phyloP scores from a whole-genome alignment of 352 stramenopile genomes.

The Pythium sukuiense region DNA sequence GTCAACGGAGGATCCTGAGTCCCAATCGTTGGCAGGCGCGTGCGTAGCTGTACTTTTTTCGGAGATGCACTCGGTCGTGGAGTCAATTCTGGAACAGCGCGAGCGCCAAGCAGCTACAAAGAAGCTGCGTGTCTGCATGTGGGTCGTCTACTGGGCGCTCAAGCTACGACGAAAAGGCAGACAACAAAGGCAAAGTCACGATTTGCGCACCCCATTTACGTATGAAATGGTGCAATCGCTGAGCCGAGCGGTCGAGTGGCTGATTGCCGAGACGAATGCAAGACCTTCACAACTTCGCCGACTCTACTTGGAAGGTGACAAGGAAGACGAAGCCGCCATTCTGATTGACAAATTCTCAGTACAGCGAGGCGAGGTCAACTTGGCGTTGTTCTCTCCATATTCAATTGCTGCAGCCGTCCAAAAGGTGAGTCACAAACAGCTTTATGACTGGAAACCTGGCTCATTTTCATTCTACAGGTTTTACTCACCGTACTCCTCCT shows the following conservation, averaged over 20 bases:
- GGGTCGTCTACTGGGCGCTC: constrained; percentile 1
- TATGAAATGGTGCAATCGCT: background rate
- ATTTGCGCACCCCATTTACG: background rate
- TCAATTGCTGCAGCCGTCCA: constrained; percentile 17
- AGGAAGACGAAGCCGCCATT: constrained; percentile 11
- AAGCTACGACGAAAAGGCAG: background rate
- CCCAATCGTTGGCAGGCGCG: background rate
- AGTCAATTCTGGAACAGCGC: background rate
- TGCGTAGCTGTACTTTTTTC: constrained; percentile 2
- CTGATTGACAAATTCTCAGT: constrained; percentile 9
- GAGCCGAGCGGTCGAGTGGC: constrained; percentile 6
- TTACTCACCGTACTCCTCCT: background rate
- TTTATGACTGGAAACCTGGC: too few species aligned
- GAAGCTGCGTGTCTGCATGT: background rate
- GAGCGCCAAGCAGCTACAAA: background rate
- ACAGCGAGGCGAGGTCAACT: background rate
- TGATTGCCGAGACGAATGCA: constrained; percentile 18
- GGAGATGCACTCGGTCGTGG: background rate
- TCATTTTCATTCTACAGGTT: background rate
- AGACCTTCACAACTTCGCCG: constrained; percentile 4
- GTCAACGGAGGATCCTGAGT: background rate
- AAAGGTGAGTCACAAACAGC: background rate
- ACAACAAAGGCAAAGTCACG: background rate
- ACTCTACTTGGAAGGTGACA: constrained; percentile 14
- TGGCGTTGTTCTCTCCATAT: constrained; percentile 10